Conservation (phyloP, 2,329 filamentous ascomycete genomes). For the Rhexocercosporidium sp. region DNA sequence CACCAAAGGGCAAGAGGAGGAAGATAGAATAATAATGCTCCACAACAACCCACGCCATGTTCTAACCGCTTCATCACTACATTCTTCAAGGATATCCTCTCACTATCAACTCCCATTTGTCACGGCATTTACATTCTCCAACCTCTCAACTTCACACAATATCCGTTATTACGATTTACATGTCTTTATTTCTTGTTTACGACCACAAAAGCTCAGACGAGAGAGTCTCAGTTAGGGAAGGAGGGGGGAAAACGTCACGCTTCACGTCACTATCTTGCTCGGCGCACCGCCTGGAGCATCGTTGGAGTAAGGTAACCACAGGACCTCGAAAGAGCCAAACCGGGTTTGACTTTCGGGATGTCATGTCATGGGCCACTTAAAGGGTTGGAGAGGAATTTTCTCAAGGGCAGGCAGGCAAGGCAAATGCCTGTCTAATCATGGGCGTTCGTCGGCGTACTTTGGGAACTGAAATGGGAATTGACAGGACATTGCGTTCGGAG, state of each 20-base stretch:
- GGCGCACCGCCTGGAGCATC: slow-evolving; percentile 40
- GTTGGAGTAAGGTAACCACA: slow-evolving; percentile 33
- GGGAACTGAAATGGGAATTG: slow-evolving; percentile 24
- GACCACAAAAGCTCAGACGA: slow-evolving; percentile 34
- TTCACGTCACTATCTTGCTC: slow-evolving; percentile 35
- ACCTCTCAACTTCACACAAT: neutral
- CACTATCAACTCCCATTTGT: slow-evolving; percentile 1
- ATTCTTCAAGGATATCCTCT: slow-evolving; percentile 5
- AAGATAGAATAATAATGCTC: slow-evolving; percentile 60
- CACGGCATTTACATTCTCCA: slow-evolving; percentile 7
- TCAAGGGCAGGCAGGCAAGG: slow-evolving; percentile 5
- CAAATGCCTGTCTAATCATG: slow-evolving; percentile 16
- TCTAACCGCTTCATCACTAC: slow-evolving; percentile 6
- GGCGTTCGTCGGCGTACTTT: slow-evolving; percentile 32
- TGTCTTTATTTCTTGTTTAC: slow-evolving; percentile 30
- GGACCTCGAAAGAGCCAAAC: slow-evolving; percentile 21
- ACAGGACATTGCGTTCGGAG: slow-evolving; percentile 13
- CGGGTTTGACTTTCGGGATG: slow-evolving; percentile 28
- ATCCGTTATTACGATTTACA: slow-evolving; percentile 15
- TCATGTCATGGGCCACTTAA: slow-evolving; percentile 22
- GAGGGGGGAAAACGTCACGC: slow-evolving; percentile 30
- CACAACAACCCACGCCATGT: neutral
- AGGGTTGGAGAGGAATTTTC: slow-evolving; percentile 23
- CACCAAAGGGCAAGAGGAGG: slow-evolving; percentile 90
- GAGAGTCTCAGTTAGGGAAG: slow-evolving; percentile 22